Evolutionary conservation across 495 filamentous ascomycete genomes (phyloP).

Genomic region (Platismatia glauca): DNA sequence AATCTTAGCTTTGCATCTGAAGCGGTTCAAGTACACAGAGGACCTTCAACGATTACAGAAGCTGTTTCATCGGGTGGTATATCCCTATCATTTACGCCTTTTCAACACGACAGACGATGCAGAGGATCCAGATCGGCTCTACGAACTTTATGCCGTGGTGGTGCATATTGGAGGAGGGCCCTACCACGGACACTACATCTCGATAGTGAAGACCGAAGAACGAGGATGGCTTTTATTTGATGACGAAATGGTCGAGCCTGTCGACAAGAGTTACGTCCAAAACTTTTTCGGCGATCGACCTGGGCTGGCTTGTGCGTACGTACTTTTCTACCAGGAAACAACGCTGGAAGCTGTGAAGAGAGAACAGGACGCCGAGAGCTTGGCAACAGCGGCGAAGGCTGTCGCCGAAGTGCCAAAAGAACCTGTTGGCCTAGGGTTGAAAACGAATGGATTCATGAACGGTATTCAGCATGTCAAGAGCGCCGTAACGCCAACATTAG

Average conservation of each 20-base stretch:
- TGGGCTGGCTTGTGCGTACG: conserved; percentile 88
- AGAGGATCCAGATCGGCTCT: conserved; percentile 87
- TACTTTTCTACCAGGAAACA: conserved; percentile 96
- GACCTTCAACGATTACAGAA: conserved; percentile 90
- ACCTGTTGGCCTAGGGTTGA: conserved; percentile 19
- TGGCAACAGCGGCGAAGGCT: conserved; percentile 8
- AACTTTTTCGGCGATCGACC: conserved; percentile 96
- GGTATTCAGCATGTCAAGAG: conserved; percentile 22
- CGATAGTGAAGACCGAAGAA: conserved; percentile 95
- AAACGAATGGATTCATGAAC: conserved; percentile 24
- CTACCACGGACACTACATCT: conserved; percentile 95
- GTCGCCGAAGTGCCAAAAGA: conserved; percentile 15
- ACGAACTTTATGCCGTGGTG: conserved; percentile 97
- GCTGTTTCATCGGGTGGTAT: conserved; percentile 92
- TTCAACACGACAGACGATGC: conserved; percentile 98
- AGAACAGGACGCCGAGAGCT: conserved; percentile 73
- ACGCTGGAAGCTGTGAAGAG: conserved; percentile 78
- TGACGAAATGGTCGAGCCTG: conserved; percentile 96
- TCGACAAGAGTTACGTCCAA: conserved; percentile 90
- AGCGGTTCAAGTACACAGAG: conserved; percentile 96
- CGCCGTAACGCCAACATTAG: conserved; percentile 16
- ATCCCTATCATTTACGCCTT: conserved; percentile 89
- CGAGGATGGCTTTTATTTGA: conserved; percentile 94
- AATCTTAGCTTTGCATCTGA: conserved; percentile 85
- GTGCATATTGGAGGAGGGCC: conserved; percentile 97